phyloP scores from a whole-genome alignment of 2,329 filamentous ascomycete species.

The Claviceps pusilla region DNA sequence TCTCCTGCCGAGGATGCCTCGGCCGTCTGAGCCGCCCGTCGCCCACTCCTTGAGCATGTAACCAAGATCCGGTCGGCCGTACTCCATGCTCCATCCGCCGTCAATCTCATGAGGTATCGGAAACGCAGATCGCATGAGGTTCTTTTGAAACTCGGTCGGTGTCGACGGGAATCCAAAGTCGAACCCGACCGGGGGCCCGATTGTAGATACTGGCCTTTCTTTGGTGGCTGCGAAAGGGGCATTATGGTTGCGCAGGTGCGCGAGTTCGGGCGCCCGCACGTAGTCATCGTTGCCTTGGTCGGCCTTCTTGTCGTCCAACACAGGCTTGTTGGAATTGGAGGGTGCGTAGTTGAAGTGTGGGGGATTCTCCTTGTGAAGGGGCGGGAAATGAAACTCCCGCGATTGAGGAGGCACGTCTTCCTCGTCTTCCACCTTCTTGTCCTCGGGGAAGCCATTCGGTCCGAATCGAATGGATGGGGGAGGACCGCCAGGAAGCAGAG shows the following conservation, averaged over 20 bases:
- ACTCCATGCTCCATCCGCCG: slow-evolving; percentile 82
- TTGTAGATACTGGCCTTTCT: slow-evolving; percentile 37
- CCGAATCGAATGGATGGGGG: slow-evolving; percentile 5
- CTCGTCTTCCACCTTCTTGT: slow-evolving; percentile 22
- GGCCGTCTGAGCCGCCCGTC: slow-evolving; percentile 48
- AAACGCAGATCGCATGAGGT: slow-evolving; percentile 80
- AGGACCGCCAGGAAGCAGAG: slow-evolving; percentile 11
- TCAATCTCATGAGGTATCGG: slow-evolving; percentile 51
- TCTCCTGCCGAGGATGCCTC: slow-evolving; percentile 58
- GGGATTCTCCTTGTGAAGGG: slow-evolving; percentile 31
- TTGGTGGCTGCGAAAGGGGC: slow-evolving; percentile 16
- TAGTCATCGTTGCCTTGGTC: slow-evolving; percentile 13
- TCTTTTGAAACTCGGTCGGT: slow-evolving; percentile 78
- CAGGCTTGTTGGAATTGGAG: slow-evolving; percentile 9
- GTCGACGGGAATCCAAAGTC: slow-evolving; percentile 72
- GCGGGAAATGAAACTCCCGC: slow-evolving; percentile 43
- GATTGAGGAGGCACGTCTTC: slow-evolving; percentile 11
- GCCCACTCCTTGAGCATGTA: slow-evolving; percentile 77
- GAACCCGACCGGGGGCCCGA: slow-evolving; percentile 48
- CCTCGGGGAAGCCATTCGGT: slow-evolving; percentile 24
- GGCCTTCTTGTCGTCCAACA: slow-evolving; percentile 12
- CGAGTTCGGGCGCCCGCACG: slow-evolving; percentile 37
- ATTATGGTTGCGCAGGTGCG: slow-evolving; percentile 37
- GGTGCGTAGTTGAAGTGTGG: slow-evolving; percentile 48
- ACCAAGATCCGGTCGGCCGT: slow-evolving; percentile 75